Evolutionary conservation across 345 rosid species (phyloP).

Genomic region (Populus euphratica): DNA sequence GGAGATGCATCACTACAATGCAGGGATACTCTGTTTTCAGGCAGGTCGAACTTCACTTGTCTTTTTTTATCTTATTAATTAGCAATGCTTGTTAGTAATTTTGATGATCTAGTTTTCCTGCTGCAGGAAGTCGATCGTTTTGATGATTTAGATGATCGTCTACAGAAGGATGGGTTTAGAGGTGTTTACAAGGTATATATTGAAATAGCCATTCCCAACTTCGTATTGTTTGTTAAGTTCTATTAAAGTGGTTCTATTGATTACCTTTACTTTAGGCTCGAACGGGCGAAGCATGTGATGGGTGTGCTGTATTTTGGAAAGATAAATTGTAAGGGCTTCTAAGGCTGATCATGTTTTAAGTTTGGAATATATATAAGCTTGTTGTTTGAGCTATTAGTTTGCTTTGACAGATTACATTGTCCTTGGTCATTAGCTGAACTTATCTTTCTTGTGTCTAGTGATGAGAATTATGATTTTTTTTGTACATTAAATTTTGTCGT

Average conservation of each 20-base stretch:
- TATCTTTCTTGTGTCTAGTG: background rate
- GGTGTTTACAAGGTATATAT: conserved; percentile 70
- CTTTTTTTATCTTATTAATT: background rate
- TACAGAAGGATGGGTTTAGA: conserved; percentile 56
- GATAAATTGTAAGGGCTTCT: conserved; percentile 48
- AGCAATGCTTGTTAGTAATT: background rate
- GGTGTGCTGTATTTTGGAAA: conserved; percentile 88
- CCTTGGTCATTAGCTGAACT: background rate
- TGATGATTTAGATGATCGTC: conserved; percentile 35
- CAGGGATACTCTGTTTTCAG: conserved; percentile 31
- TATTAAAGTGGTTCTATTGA: conserved; percentile 7
- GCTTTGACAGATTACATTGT: background rate
- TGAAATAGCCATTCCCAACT: background rate
- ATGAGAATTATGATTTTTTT: background rate
- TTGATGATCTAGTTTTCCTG: background rate
- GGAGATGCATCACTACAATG: conserved; percentile 25
- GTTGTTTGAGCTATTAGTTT: background rate
- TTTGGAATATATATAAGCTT: background rate
- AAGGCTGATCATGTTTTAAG: too few relatives aligned
- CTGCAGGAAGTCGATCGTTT: conserved; percentile 23
- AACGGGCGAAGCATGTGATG: conserved; percentile 81
- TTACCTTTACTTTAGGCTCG: conserved; percentile 52
- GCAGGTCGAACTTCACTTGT: conserved; percentile 12
- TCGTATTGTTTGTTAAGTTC: background rate
- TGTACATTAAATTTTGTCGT: too few relatives aligned